Evolutionary conservation across 495 filamentous ascomycete genomes (phyloP).

Genomic region (Cercophora sp.): DNA sequence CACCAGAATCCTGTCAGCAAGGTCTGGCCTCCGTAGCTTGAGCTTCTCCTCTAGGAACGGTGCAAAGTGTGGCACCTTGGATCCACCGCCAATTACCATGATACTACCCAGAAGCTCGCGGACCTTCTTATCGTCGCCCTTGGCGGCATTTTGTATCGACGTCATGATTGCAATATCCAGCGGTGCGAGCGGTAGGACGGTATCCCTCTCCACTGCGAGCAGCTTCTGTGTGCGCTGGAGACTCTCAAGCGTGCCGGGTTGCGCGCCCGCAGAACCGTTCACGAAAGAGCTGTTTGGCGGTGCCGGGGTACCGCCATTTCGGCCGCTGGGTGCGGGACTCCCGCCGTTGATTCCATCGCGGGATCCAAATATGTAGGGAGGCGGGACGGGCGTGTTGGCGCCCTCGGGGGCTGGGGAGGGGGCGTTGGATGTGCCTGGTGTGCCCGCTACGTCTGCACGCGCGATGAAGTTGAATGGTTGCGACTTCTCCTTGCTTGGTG

Average conservation of each 20-base stretch:
- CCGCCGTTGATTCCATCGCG: slow-evolving; percentile 41
- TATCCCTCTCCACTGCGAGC: slow-evolving; percentile 66
- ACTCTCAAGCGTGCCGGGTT: slow-evolving; percentile 30
- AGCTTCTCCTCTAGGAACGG: slow-evolving; percentile 77
- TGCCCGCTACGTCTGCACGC: slow-evolving; percentile 51
- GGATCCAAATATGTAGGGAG: slow-evolving; percentile 47
- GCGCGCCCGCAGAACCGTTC: slow-evolving; percentile 11
- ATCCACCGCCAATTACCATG: slow-evolving; percentile 92
- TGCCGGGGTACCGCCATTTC: slow-evolving; percentile 47
- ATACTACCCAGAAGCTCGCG: slow-evolving; percentile 88
- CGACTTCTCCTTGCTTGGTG: slow-evolving; percentile 51
- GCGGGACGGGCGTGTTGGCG: slow-evolving; percentile 61
- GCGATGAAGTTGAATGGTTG: slow-evolving; percentile 54
- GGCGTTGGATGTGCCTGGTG: slow-evolving; percentile 78
- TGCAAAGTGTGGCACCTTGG: slow-evolving; percentile 71
- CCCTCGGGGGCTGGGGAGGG: slow-evolving; percentile 83
- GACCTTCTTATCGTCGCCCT: slow-evolving; percentile 86
- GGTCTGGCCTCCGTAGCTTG: slow-evolving; percentile 61
- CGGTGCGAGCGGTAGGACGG: slow-evolving; percentile 73
- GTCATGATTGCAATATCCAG: slow-evolving; percentile 87
- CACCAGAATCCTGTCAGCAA: slow-evolving; percentile 80
- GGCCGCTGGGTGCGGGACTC: slow-evolving; percentile 41
- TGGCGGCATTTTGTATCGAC: slow-evolving; percentile 79
- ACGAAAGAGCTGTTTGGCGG: slow-evolving; percentile 24
- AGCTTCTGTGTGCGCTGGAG: slow-evolving; percentile 45